Evolutionary conservation across 2,329 filamentous ascomycete species (phyloP).

Genomic region (Harringtonia lauricola): DNA sequence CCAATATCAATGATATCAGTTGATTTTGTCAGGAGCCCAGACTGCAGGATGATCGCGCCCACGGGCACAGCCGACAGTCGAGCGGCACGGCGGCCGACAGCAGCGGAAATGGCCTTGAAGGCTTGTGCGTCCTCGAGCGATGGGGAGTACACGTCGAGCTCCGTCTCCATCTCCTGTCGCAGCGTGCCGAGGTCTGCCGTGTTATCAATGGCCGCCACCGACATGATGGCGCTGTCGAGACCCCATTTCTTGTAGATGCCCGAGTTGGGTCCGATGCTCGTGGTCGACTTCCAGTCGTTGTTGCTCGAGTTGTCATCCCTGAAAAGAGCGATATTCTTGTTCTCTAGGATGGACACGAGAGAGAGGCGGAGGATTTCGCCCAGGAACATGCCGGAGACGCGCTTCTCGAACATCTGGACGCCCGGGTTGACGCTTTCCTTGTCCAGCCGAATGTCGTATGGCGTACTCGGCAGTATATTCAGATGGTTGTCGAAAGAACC

Average conservation of each 20-base stretch:
- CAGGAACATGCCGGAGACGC: constrained; percentile 95
- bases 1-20: constrained; percentile 74
- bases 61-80: constrained; percentile 81
- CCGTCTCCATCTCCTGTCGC: constrained; percentile 65
- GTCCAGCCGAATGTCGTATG: constrained; percentile 74
- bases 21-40: constrained; percentile 54
- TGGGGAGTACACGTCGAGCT: constrained; percentile 65
- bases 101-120: constrained; percentile 71
- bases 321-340: constrained; percentile 60
- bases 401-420: constrained; percentile 98
- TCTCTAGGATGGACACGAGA: constrained; percentile 60
- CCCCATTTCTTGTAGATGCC: constrained; percentile 74
- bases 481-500: constrained; percentile 95
- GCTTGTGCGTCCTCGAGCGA: constrained; percentile 78
- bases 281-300: constrained; percentile 61
- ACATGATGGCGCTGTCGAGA: constrained; percentile 83
- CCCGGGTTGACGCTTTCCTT: constrained; percentile 77
- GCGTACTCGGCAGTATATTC: constrained; percentile 74
- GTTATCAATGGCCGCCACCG: constrained; percentile 71
- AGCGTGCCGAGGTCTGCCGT: constrained; percentile 61
- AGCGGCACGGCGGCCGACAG: constrained; percentile 80
- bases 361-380: constrained; percentile 82
- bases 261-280: constrained; percentile 52
- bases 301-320: constrained; percentile 60
- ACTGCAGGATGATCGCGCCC: constrained; percentile 71